A percentile compares a stretch with the other conserved stretches of the same genome.
Conservation (phyloP, 805 yeast genomes). For the Torulaspora quercuum region DNA sequence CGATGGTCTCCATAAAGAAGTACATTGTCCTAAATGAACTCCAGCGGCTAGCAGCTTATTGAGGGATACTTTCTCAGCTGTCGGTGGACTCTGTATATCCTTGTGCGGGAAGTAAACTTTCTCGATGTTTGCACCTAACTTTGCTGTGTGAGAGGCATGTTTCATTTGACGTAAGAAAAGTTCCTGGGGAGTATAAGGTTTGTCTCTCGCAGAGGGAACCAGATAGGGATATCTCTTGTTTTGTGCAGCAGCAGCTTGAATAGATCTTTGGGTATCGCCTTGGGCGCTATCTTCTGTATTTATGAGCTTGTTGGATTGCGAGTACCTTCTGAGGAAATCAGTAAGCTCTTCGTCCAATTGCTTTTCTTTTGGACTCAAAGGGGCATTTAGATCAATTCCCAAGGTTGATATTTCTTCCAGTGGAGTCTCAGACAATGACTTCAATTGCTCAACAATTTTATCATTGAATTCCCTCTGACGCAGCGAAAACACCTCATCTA, state of each 20-base stretch:
- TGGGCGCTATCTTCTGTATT: conserved; percentile 17
- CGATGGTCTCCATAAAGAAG: conserved; percentile 67
- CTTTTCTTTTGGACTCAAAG: conserved; percentile 28
- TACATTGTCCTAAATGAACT: conserved; percentile 92
- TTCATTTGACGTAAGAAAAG: conserved; percentile 68
- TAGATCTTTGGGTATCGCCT: conserved; percentile 3
- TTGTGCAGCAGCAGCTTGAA: conserved; percentile 9
- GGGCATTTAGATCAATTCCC: conserved; percentile 15
- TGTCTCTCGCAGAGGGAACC: conserved; percentile 54
- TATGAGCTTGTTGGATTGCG: conserved; percentile 22
- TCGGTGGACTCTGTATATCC: conserved; percentile 58
- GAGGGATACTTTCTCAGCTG: conserved; percentile 56
- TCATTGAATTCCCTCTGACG: conserved; percentile 32
- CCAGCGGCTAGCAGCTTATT: conserved; percentile 83
- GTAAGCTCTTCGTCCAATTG: conserved; percentile 33
- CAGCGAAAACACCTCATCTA: conserved; percentile 24
- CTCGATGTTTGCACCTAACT: conserved; percentile 59
- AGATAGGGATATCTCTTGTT: conserved; percentile 48
- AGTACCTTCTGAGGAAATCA: conserved; percentile 29
- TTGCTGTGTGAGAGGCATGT: conserved; percentile 52
- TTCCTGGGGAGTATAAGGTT: conserved; percentile 75
- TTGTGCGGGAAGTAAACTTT: conserved; percentile 68
- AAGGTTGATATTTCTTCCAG: conserved; percentile 19
- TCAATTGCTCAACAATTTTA: conserved; percentile 22
- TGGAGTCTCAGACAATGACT: conserved; percentile 19